Base-by-base conservation (phyloP, 2,329 filamentous ascomycete genomes). In the Orbilia javanica region DNA sequence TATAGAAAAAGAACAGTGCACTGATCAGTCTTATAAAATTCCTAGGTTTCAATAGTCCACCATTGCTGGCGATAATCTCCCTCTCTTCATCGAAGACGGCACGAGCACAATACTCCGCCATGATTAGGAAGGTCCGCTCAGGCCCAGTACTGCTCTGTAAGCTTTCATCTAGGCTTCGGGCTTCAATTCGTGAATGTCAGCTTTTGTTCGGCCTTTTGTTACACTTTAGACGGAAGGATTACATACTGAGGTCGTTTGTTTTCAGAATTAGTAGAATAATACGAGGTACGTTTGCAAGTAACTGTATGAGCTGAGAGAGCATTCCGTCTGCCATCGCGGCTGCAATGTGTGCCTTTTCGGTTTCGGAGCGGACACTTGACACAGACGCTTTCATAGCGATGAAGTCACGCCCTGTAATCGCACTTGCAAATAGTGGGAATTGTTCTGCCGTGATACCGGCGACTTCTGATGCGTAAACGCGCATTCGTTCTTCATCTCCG, bases 201-300 rank as follows among this genome's bases (percentile, higher is more conserved):
- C 36, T 10, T n/a, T 63, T 20, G 3, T 57, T 27, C 34, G 20
- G 3, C 7, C 4, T 25, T 20, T 5, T 4, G 10, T 15, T 39
- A 29, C 31, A 25, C 27, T 79, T 53, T 75, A 66, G 29, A 3
- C n/a, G 20, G 3, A 2, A 25, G 18, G 36, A 22, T 87, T 8
- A 29, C 74, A 55, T 72, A 78, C 74, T 99, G 44, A 99, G 86
- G 85, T 99, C 96, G 83, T 99, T 99, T 1, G 96, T 99, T 86
- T 99, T 99, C 79, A 99, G 88, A 80, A 99, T 98, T 29, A 99
- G 87, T 11, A 99, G 87, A 68, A 99, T 97, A 80, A 99, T 93
- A 52, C 94, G 88, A 0, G 96, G 96, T 5, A 99, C 94, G 81
- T 93, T 90, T 57, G 93, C 93, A 4, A 99, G 89, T 80, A 99